Evolutionary conservation across 768 basidiomycete species (phyloP), one percentile per base, ranked within the genome.

Genomic region (Russula vinacea): DNA sequence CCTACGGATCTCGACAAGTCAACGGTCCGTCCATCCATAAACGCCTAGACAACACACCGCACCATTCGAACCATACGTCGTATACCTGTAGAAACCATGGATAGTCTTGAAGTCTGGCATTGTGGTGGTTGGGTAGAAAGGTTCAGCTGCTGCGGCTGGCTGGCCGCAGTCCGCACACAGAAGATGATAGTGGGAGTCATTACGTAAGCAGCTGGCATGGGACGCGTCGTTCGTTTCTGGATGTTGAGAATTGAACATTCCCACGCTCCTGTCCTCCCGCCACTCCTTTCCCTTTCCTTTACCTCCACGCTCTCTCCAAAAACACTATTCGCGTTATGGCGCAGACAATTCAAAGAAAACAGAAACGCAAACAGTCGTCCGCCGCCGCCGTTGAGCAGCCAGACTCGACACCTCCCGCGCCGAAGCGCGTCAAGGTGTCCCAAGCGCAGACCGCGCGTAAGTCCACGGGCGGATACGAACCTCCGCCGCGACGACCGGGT

Each of bases 21-120:
- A 65, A 55, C 55, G 44, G n/a, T n/a, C n/a, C 40, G 2, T 32
- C 42, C 24, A 45, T 61, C 39, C 5, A 6, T 2, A 32, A 54
- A 53, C 10, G 11, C 39, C 62, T 14, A 17, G 62, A 19, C 7
- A 2, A 10, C 49, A 17, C 16, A 26, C 26, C 70, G 68, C 69
- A 88, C 90, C 88, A 92, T 73, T 91, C 86, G 62, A 85, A 92
- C 82, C 85, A 88, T 58, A 94, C 86, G 74, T 94, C 0, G 90
- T 90, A 72, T 88, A 93, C 58, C 92, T 78, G 73, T 92, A 92
- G 70, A 87, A 92, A 16, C 90, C 90, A 29, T 61, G 67, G 24
- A 68, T 26, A 19, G 61, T 52, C 60, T 61, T 65, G 5, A 81
- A 76, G 17, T 49, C 67, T 64, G 52, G 49, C 60, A 65, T 63